Conservation (phyloP, 768 basidiomycete genomes). For the Boletus sp. region DNA sequence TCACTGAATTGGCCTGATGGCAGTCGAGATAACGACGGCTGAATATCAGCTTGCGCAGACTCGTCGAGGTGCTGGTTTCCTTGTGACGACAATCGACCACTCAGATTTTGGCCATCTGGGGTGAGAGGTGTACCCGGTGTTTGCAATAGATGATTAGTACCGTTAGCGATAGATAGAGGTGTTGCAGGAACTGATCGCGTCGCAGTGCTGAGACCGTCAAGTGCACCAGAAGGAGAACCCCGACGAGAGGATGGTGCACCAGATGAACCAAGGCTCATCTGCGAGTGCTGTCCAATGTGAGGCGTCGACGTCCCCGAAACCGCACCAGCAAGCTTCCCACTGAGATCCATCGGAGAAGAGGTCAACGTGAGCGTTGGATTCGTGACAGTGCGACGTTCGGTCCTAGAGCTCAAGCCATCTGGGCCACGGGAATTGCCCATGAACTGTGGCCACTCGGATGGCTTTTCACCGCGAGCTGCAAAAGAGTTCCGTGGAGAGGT, state of each 20-base stretch:
- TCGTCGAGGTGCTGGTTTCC: slow-evolving; percentile 47
- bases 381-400: slow-evolving; percentile 70
- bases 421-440: slow-evolving; percentile 58
- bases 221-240: slow-evolving; percentile 65
- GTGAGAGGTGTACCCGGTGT: slow-evolving; percentile 63
- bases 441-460: slow-evolving; percentile 96
- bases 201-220: slow-evolving; percentile 58
- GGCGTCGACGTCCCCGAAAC: slow-evolving; percentile 65
- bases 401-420: slow-evolving; percentile 52
- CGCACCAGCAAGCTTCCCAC: slow-evolving; percentile 42
- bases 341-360: slow-evolving; percentile 49
- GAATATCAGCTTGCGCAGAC: slow-evolving; percentile 53
- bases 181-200: slow-evolving; percentile 85
- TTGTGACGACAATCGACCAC: slow-evolving; percentile 59
- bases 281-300: slow-evolving; percentile 60
- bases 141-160: slow-evolving; percentile 53
- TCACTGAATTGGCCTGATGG: slow-evolving; percentile 58
- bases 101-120: slow-evolving; percentile 56
- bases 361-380: slow-evolving; percentile 70
- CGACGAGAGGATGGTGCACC: slow-evolving; percentile 59
- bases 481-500: slow-evolving; percentile 68
- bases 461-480: slow-evolving; percentile 59
- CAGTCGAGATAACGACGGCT: slow-evolving; percentile 71
- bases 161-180: slow-evolving; percentile 56
- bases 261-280: slow-evolving; percentile 37